Evolutionary conservation across 2,329 filamentous ascomycete genomes (phyloP), one percentile per base, ranked within the genome.

Genomic region (Hypoxylon sp.): DNA sequence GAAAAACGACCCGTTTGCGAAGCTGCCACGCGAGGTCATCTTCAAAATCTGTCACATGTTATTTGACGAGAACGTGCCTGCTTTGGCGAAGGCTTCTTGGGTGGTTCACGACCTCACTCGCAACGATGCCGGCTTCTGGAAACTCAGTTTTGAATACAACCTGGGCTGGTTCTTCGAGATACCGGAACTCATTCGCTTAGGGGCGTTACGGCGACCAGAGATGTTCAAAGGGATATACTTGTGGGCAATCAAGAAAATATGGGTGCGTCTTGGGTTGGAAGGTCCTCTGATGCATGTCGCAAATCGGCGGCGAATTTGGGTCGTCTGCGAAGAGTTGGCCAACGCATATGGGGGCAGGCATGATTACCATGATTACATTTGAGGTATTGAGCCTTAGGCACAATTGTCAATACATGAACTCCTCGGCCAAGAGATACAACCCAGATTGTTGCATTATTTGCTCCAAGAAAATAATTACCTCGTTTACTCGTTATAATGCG

Each of bases 221-320:
- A 5, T 32, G 19, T 58, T 7, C 38, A 65, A 38, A 21, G 57
- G 28, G 25, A 51, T 65, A 21, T 65, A 49, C 53, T 21, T 61
- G 32, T 65, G 63, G 63, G 51, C 63, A 3, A 49, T 23, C 6
- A 13, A 19, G 11, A 50, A 1, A 19, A 34, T 57, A 36, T 52
- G 38, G 36, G 32, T 38, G 5, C n/a, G 6, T 6, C 21, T 2
- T 13, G 6, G 10, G 5, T 3, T 61, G n/a, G 1, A 5, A 13
- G 50, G 51, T n/a, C 46, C 52, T 30, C 13, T 65, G 4, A 43
- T 61, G 38, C 2, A 61, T 23, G n/a, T 65, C 9, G 52, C 51
- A 13, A 65, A 65, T 28, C 63, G 63, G 13, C 57, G 63, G 13
- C 63, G 63, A 14, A 61, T 65, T 17, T 65, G 52, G 57, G 5